Base-by-base conservation (phyloP, 1,139 yeast genomes). In the Kodamaea arcana region DNA sequence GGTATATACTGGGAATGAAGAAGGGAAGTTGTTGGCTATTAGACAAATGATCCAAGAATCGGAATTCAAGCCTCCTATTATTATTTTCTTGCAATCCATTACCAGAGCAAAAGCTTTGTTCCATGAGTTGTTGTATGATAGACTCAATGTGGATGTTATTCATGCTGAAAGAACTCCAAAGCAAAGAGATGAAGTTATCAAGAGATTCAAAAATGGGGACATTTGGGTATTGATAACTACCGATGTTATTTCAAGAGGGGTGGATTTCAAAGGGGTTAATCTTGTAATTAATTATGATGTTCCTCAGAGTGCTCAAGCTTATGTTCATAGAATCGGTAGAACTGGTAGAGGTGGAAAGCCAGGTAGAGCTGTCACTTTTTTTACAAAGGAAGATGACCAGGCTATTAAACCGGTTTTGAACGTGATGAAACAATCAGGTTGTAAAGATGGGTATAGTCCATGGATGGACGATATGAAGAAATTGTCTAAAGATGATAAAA, bases 271-370 rank as follows among this genome's bases (percentile, higher is more conserved):
- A 54, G 97, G 97, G 27, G 94, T 94, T 27, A 90, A 90, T 52
- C 60, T 92, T 42, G 97, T 94, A 23, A 85, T 94, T 47, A 94
- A 94, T 60, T 94, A 92, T 56, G 99, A 94, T 62, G 95, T 92
- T 4, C 99, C 99, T 12, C 87, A 81, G 50, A 77, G 84, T 33
- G 87, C 97, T 0, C 97, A 92, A 58, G 83, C 96, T 0, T 94
- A 94, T 57, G 96, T 94, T 29, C 99, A 94, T 60, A 78, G 99
- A 64, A 87, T 94, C 50, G 99, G 99, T 59, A 83, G 99, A 69
- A 92, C 98, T 2, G 99, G 98, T 46, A 82, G 99, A 70, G 96
- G 92, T 33, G 96, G 96, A 1, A 78, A 83, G 45, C 52, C 64
- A 3, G 98, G 98, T 41, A 75, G 72, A 48, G 97, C 98, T 0